Percentiles rank a stretch among this genome's conserved stretches.
Conservation (phyloP, 2,329 filamentous ascomycete genomes). For the Arthrobotrys pseudoclavata region DNA sequence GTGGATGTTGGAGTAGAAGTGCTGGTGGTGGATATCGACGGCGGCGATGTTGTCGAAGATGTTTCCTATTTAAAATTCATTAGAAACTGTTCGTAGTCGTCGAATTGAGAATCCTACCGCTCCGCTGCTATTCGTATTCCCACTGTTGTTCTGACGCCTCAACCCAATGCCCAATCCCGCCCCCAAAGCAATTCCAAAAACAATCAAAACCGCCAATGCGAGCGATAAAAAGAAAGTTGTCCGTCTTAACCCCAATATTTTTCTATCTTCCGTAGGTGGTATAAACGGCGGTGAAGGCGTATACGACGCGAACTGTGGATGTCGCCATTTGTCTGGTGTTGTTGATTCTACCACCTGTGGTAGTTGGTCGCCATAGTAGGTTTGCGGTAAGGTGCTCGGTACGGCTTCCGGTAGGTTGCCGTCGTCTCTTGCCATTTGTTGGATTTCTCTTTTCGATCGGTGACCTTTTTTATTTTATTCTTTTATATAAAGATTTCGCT, state of each 20-base stretch:
- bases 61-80: conserved; percentile 3
- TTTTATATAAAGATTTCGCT: conserved; percentile 1
- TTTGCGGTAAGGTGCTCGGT: conserved; percentile 33
- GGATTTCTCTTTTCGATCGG: background rate
- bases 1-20: conserved; percentile 4
- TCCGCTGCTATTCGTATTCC: background rate
- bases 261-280: conserved; percentile 24
- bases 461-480: background rate
- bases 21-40: conserved; percentile 1
- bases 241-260: conserved; percentile 36
- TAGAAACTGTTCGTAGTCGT: background rate
- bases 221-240: conserved; percentile 40
- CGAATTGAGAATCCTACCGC: conserved; percentile 3
- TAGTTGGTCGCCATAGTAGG: conserved; percentile 23
- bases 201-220: conserved; percentile 29
- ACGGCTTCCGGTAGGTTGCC: conserved; percentile 35
- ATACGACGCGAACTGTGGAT: conserved; percentile 38
- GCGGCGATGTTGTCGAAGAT: conserved; percentile 1
- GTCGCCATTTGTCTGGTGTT: conserved; percentile 26
- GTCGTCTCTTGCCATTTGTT: conserved; percentile 18
- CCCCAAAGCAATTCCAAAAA: conserved; percentile 47
- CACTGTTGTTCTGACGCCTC: background rate
- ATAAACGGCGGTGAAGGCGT: conserved; percentile 42
- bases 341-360: conserved; percentile 21
- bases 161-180: conserved; percentile 40